Evolutionary conservation across 331 rosid genomes (phyloP).

Genomic region (Cydonia oblonga): DNA sequence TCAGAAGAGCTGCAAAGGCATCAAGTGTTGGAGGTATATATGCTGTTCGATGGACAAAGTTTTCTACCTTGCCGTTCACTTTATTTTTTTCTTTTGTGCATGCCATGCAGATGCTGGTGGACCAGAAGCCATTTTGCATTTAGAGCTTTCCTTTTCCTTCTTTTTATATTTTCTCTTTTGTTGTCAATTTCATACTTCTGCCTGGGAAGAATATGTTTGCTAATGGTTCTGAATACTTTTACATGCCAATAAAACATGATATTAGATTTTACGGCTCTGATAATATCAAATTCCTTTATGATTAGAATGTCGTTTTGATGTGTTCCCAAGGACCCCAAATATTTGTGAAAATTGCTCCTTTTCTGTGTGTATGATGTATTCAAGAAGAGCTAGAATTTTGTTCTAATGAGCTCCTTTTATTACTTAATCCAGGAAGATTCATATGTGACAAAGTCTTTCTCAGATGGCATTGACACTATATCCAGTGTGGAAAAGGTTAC

Average conservation of each 20-base stretch:
- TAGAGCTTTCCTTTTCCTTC: too few species aligned
- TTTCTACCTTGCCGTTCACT: not conserved
- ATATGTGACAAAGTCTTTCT: constrained; percentile 24
- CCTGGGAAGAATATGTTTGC: not conserved
- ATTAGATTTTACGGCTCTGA: too few species aligned
- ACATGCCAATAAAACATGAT: too few species aligned
- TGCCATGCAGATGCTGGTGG: not conserved
- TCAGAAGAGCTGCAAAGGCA: constrained; percentile 35
- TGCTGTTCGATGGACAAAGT: not conserved
- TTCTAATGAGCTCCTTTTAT: constrained; percentile 6
- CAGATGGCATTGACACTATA: constrained; percentile 24
- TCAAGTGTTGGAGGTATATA: constrained; percentile 42
- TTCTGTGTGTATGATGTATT: not conserved
- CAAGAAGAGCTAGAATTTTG: not conserved
- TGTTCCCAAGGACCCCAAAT: not conserved
- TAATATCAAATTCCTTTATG: too few species aligned
- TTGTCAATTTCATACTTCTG: not conserved
- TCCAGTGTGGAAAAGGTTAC: constrained; percentile 29
- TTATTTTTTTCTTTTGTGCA: not conserved
- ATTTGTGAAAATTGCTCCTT: too few species aligned
- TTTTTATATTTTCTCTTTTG: not conserved
- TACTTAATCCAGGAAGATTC: constrained; percentile 49
- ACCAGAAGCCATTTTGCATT: not conserved
- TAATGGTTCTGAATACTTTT: too few species aligned
- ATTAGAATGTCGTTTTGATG: not conserved